Base-by-base conservation (phyloP, 129 eudicot species). In the Sambucus nigra region DNA sequence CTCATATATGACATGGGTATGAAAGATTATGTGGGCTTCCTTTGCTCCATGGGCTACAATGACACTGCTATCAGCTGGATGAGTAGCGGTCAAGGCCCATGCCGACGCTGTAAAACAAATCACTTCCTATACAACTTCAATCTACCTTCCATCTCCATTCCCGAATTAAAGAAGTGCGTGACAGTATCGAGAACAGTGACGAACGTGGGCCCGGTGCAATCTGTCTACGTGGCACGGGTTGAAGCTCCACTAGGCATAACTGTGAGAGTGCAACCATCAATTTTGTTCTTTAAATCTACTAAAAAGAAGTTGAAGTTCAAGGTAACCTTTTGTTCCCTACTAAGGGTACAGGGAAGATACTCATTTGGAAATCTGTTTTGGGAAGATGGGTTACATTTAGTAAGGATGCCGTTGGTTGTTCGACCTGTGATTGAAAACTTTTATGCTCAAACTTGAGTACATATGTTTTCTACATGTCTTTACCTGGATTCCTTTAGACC, bases 371-470 rank as follows among this genome's bases (percentile, higher is more conserved):
- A 68, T 51, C 65, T 75, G 47, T 26, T 62, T 16, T 79, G 81
- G 84, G 76, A 59, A 33, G 83, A 77, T 55, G 81, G 80, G 9
- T 42, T 57, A 28, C 85, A 73, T 51, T 55, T 69, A 8, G 85
- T 78, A n/a, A n/a, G n/a, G n/a, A n/a, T n/a, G n/a, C n/a, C n/a
- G n/a, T n/a, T n/a, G n/a, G n/a, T n/a, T n/a, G n/a, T n/a, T n/a
- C n/a, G n/a, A n/a, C n/a, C n/a, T n/a, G n/a, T n/a, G n/a, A n/a
- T n/a, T n/a, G n/a, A n/a, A n/a, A n/a, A n/a, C n/a, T n/a, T n/a
- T n/a, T n/a, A n/a, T n/a, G n/a, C n/a, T n/a, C n/a, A n/a, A 13
- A 69, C n/a, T n/a, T n/a, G 80, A 32, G 57, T 61, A 24, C 74
- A 80, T 1, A 73, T 78, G 77, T 49, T 73, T 78, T 45, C 47